A percentile compares a stretch with the other conserved stretches of the same genome.
Evolutionary conservation across 257 asterid genomes (phyloP).

Genomic region (Capsicum rhomboideum): DNA sequence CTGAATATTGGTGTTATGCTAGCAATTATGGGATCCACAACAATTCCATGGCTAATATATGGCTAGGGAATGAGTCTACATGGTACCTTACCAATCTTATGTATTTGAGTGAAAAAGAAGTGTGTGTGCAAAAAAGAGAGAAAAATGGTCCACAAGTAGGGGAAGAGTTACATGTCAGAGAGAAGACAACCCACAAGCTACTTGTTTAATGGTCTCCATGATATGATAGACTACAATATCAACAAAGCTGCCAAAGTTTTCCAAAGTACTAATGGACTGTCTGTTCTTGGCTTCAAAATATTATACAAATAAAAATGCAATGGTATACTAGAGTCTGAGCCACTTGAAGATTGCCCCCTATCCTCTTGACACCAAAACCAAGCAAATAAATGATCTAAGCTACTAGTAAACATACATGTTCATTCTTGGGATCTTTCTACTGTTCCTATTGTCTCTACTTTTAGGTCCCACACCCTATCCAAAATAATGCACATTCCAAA

Average conservation of each 20-base stretch:
- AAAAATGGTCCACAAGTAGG: conserved; percentile 40
- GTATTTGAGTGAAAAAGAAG: conserved; percentile 11
- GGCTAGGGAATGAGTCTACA: conserved; percentile 26
- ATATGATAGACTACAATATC: conserved; percentile 24
- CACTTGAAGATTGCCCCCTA: conserved; percentile 59
- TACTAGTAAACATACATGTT: conserved; percentile 27
- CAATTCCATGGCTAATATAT: conserved; percentile 24
- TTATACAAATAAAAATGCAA: neutral
- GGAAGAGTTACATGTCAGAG: conserved; percentile 27
- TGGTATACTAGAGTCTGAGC: conserved; percentile 23
- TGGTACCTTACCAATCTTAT: conserved; percentile 30
- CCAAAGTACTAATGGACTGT: conserved; percentile 26
- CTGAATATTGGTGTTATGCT: neutral
- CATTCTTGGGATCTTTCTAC: conserved; percentile 28
- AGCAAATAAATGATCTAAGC: conserved; percentile 49
- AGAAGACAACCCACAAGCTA: conserved; percentile 67
- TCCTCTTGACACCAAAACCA: conserved; percentile 56
- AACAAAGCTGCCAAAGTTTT: conserved; percentile 14
- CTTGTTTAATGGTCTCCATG: conserved; percentile 58
- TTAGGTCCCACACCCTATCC: conserved; percentile 46
- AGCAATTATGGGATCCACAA: neutral
- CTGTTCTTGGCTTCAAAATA: conserved; percentile 17
- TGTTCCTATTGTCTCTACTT: conserved; percentile 31
- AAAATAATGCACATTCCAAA: conserved; percentile 14
- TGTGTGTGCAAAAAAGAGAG: neutral